Evolutionary conservation across 1,284 basidiomycete genomes (phyloP).

Genomic region (Irpex rosettiformis): DNA sequence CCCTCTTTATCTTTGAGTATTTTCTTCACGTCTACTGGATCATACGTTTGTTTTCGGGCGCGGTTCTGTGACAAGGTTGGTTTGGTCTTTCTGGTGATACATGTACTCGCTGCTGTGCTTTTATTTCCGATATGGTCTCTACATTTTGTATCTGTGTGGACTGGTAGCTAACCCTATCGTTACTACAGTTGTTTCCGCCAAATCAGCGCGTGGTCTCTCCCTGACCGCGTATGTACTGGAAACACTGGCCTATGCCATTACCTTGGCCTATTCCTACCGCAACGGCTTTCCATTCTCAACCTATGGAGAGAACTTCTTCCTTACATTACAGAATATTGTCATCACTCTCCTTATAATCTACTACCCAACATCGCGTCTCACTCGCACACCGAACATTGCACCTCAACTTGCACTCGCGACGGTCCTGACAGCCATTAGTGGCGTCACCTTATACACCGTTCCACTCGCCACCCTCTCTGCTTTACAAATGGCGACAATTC

Average conservation of each 20-base stretch:
- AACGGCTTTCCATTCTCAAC: conserved; percentile 91
- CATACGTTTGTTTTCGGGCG: conserved; percentile 4
- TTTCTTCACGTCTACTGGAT: neutral
- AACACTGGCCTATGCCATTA: conserved; percentile 85
- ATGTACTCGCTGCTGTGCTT: neutral
- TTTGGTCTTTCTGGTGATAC: neutral
- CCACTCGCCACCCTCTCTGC: conserved; percentile 54
- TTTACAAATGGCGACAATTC: conserved; percentile 78
- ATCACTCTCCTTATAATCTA: conserved; percentile 81
- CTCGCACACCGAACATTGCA: conserved; percentile 16
- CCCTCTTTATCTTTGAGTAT: neutral
- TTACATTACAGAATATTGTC: conserved; percentile 79
- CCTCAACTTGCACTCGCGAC: conserved; percentile 32
- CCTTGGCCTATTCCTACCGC: conserved; percentile 80
- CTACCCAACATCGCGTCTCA: conserved; percentile 39
- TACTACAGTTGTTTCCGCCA: conserved; percentile 49
- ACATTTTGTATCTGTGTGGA: too few species aligned
- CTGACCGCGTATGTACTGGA: conserved; percentile 81
- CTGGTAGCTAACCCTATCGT: neutral
- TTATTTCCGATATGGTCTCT: too few species aligned
- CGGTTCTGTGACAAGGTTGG: neutral
- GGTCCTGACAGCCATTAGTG: conserved; percentile 37
- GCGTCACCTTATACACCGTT: conserved; percentile 45
- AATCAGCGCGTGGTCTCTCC: conserved; percentile 82
- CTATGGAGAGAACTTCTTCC: conserved; percentile 91